Conservation (phyloP, 768 basidiomycete genomes). For the Lanmaoa rubissima region DNA sequence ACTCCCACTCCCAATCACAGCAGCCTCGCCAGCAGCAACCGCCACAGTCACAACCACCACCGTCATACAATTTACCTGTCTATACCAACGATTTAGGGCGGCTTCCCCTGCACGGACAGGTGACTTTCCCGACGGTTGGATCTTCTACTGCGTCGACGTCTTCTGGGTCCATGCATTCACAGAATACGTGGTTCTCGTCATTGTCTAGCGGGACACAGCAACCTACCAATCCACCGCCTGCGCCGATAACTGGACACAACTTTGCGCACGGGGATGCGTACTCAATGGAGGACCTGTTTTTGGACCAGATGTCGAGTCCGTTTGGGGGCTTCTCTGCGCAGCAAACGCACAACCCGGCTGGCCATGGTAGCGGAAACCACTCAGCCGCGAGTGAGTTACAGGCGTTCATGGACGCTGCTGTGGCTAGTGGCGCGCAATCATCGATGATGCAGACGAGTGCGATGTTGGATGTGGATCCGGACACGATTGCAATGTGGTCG, state of each 20-base stretch:
- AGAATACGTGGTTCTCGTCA: slow-evolving; percentile 23
- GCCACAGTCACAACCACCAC: slow-evolving; percentile 6
- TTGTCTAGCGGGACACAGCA: slow-evolving; percentile 3
- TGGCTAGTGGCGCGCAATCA: background rate
- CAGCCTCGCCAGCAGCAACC: slow-evolving; percentile 6
- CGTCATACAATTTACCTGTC: slow-evolving; percentile 45
- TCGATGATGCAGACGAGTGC: slow-evolving; percentile 4
- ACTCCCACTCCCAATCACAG: slow-evolving; percentile 13
- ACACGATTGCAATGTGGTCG: slow-evolving; percentile 63
- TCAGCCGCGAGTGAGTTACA: slow-evolving; percentile 6
- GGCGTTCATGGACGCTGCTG: slow-evolving; percentile 11
- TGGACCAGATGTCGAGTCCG: slow-evolving; percentile 15
- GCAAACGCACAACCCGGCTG: background rate
- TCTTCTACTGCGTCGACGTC: background rate
- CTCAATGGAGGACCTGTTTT: slow-evolving; percentile 23
- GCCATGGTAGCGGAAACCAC: background rate
- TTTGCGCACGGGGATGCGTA: slow-evolving; percentile 11
- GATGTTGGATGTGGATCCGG: slow-evolving; percentile 38
- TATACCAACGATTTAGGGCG: slow-evolving; percentile 58
- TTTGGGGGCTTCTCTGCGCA: slow-evolving; percentile 4
- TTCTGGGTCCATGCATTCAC: slow-evolving; percentile 1
- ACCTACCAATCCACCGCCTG: background rate
- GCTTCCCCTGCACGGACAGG: slow-evolving; percentile 43
- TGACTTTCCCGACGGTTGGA: slow-evolving; percentile 9
- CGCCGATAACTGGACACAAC: background rate